Percentiles rank a stretch among this genome's conserved stretches.
Conservation (phyloP, 495 filamentous ascomycete genomes). For the Penicillium diatomitis region DNA sequence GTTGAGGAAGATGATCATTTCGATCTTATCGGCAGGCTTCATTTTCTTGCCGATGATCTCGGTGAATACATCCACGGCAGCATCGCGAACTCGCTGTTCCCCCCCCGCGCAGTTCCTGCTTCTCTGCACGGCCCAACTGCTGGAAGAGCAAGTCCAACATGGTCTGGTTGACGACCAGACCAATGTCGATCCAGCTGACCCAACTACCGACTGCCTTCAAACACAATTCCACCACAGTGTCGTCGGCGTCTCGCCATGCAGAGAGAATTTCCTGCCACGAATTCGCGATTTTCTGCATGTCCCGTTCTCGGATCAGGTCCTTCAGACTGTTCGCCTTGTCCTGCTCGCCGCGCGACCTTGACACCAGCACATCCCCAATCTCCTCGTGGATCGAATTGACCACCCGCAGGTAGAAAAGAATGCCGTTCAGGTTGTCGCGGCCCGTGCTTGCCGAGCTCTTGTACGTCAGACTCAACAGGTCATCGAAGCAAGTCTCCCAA, state of each 20-base stretch:
- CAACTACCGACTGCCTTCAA: constrained; percentile 84
- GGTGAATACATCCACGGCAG: constrained; percentile 84
- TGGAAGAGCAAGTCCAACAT: constrained; percentile 79
- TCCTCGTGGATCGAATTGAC: constrained; percentile 89
- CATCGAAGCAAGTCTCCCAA: constrained; percentile 84
- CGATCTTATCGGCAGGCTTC: constrained; percentile 82
- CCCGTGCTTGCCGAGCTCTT: constrained; percentile 35
- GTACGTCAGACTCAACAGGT: constrained; percentile 62
- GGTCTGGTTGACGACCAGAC: constrained; percentile 77
- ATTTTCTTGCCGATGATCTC: constrained; percentile 98
- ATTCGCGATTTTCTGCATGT: constrained; percentile 73
- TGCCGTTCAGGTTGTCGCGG: constrained; percentile 63
- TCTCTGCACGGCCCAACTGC: constrained; percentile 53
- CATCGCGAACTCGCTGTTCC: constrained; percentile 70
- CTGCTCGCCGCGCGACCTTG: constrained; percentile 61
- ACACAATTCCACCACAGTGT: constrained; percentile 71
- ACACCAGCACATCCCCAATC: constrained; percentile 85
- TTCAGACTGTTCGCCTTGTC: constrained; percentile 78
- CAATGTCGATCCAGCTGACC: constrained; percentile 98
- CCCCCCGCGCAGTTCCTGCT: constrained; percentile 38
- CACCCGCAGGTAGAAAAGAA: constrained; percentile 81
- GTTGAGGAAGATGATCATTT: constrained; percentile 86
- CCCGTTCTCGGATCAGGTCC: constrained; percentile 73
- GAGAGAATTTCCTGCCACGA: constrained; percentile 89
- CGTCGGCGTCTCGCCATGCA: constrained; percentile 66